A percentile compares a stretch with the other conserved stretches of the same genome.
Conservation (phyloP, 2,329 filamentous ascomycete species). For the Gliomastix tumulicola region DNA sequence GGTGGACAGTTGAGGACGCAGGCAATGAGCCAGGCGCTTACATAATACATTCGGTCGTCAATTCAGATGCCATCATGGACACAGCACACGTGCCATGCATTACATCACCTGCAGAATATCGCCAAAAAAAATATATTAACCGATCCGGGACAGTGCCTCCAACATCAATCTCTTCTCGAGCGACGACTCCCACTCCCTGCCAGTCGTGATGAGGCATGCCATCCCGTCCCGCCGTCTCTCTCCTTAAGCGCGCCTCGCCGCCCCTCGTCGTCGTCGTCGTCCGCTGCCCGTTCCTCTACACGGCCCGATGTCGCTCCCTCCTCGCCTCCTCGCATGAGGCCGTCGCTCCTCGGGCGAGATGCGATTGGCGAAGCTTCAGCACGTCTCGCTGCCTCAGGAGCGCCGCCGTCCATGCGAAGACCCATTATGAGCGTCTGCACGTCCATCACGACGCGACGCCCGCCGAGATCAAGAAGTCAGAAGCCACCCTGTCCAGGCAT, state of each 20-base stretch:
- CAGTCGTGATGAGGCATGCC: conserved; percentile 57
- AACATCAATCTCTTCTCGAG: too few relatives aligned
- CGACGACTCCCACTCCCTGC: too few relatives aligned
- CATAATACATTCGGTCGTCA: too few relatives aligned
- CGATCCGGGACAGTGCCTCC: too few relatives aligned
- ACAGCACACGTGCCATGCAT: too few relatives aligned
- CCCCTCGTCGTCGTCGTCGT: conserved; percentile 7
- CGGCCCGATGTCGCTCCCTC: conserved; percentile 17
- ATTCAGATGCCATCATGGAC: too few relatives aligned
- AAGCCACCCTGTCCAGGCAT: conserved; percentile 3
- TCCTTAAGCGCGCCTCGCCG: conserved; percentile 10
- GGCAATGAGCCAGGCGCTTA: too few relatives aligned
- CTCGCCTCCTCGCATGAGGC: conserved; percentile 4
- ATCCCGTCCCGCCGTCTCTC: conserved; percentile 27
- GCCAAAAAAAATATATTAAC: too few relatives aligned
- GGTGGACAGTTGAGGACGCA: too few relatives aligned
- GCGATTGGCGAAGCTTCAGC: conserved; percentile 8
- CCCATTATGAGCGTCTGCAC: conserved; percentile 78
- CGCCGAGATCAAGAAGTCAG: conserved; percentile 77
- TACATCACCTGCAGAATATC: too few relatives aligned
- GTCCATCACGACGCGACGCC: conserved; percentile 63
- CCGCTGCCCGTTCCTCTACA: conserved; percentile 15
- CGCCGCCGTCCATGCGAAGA: conserved; percentile 33
- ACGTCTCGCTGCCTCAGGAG: conserved; percentile 2
- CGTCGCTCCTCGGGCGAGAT: background rate